phyloP scores from a whole-genome alignment of 2,329 filamentous ascomycete genomes.

The Penicillium corylophilum region DNA sequence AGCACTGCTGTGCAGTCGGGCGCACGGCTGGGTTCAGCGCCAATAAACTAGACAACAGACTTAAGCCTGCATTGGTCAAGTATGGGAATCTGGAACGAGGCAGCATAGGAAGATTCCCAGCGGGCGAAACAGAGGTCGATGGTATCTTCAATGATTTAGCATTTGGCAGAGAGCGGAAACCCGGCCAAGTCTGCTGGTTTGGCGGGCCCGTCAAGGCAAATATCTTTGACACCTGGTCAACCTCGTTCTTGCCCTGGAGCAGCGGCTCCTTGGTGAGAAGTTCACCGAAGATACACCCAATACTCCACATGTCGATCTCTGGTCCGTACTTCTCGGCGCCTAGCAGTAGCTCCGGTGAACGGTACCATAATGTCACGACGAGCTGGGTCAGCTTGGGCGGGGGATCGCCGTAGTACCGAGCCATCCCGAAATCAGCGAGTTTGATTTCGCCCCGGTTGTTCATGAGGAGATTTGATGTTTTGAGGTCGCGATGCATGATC shows the following conservation, averaged over 20 bases:
- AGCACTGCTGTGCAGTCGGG: conserved; percentile 69
- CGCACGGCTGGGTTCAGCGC: conserved; percentile 70
- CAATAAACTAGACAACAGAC: conserved; percentile 68
- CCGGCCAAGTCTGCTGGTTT: conserved; percentile 78
- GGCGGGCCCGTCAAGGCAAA: conserved; percentile 88
- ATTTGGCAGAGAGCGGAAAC: conserved; percentile 83
- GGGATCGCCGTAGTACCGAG: conserved; percentile 80
- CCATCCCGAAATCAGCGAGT: conserved; percentile 98
- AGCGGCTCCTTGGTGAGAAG: conserved; percentile 79
- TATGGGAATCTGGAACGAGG: conserved; percentile 78
- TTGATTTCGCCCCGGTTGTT: conserved; percentile 94
- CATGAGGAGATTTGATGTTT: conserved; percentile 90
- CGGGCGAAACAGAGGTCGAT: conserved; percentile 37
- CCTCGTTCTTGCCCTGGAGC: conserved; percentile 86
- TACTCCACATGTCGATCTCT: conserved; percentile 89
- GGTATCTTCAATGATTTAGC: conserved; percentile 75
- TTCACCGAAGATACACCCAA: conserved; percentile 95
- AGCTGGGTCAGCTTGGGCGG: conserved; percentile 79
- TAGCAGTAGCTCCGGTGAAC: conserved; percentile 83
- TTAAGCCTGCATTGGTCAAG: conserved; percentile 71
- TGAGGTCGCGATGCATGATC: conserved; percentile 92
- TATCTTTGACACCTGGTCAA: conserved; percentile 82
- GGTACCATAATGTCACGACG: conserved; percentile 97
- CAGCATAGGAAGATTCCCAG: conserved; percentile 45
- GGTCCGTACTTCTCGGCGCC: conserved; percentile 72